Conservation (phyloP, 2,329 filamentous ascomycete species). For the Rutstroemia sp. region DNA sequence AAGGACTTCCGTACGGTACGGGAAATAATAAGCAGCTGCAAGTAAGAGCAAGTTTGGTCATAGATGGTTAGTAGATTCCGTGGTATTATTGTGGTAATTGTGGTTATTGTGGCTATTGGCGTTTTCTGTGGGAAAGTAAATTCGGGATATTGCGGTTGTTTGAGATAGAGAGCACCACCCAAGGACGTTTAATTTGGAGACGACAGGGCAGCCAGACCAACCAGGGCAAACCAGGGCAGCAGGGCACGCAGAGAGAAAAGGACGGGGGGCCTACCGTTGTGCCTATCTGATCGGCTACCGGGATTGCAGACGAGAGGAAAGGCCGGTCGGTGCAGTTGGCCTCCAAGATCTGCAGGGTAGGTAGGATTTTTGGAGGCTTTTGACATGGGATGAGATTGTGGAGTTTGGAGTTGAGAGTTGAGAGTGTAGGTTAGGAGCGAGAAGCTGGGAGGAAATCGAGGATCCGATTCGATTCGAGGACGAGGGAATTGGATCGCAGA, state of each 20-base stretch:
- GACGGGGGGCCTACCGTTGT: too few relatives aligned
- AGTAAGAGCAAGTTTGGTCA: neutral
- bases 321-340: neutral
- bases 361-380: neutral
- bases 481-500: too few relatives aligned
- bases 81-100: too few relatives aligned
- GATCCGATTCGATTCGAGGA: neutral
- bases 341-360: neutral
- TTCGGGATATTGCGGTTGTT: conserved; percentile 30
- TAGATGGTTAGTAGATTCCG: too few relatives aligned
- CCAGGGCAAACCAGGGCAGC: neutral
- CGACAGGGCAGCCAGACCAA: neutral
- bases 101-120: neutral
- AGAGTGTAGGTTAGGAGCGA: too few relatives aligned
- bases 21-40: conserved; percentile 9
- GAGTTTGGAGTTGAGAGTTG: too few relatives aligned
- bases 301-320: neutral
- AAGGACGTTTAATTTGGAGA: conserved; percentile 2
- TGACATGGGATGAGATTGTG: conserved; percentile 1
- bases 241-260: too few relatives aligned
- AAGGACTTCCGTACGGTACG: neutral
- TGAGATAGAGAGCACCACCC: conserved; percentile 42
- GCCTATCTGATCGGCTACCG: neutral
- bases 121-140: neutral
- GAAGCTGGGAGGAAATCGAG: neutral